phyloP scores from a whole-genome alignment of 2,329 filamentous ascomycete species.

The Xylaria sp. region DNA sequence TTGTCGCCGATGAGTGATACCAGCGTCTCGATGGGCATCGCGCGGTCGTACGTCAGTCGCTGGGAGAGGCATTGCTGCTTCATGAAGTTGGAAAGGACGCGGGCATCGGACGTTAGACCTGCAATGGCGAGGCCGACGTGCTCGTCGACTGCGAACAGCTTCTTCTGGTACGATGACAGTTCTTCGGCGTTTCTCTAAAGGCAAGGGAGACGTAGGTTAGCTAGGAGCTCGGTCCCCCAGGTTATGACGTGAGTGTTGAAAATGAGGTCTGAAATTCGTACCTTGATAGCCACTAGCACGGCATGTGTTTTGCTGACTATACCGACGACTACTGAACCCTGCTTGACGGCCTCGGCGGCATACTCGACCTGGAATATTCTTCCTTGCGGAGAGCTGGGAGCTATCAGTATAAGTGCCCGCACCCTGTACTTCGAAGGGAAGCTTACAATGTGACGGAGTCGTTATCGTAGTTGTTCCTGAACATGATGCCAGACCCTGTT shows the following conservation, averaged over 20 bases:
- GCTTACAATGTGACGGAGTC: constrained; percentile 98
- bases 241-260: not conserved
- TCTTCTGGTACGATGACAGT: constrained; percentile 99
- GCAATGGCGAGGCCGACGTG: constrained; percentile 96
- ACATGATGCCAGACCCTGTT: constrained; percentile 72
- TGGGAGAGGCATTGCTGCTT: constrained; percentile 98
- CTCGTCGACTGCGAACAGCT: constrained; percentile 95
- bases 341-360: constrained; percentile 98
- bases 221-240: not conserved
- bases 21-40: constrained; percentile 89
- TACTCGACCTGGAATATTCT: constrained; percentile 99
- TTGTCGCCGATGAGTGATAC: constrained; percentile 94
- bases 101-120: constrained; percentile 95
- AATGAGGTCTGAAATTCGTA: constrained; percentile 54
- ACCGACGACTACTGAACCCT: constrained; percentile 97
- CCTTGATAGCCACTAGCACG: constrained; percentile 96
- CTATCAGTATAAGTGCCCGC: constrained; percentile 41
- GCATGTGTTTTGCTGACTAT: constrained; percentile 98
- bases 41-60: constrained; percentile 93
- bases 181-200: constrained; percentile 95
- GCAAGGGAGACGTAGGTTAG: constrained; percentile 20
- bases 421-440: constrained; percentile 39
- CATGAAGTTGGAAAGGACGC: constrained; percentile 99
- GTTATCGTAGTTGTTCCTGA: constrained; percentile 99
- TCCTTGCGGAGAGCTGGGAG: constrained; percentile 89